Conservation (phyloP, 495 filamentous ascomycete species). For the Hypoxylon fuscum region DNA sequence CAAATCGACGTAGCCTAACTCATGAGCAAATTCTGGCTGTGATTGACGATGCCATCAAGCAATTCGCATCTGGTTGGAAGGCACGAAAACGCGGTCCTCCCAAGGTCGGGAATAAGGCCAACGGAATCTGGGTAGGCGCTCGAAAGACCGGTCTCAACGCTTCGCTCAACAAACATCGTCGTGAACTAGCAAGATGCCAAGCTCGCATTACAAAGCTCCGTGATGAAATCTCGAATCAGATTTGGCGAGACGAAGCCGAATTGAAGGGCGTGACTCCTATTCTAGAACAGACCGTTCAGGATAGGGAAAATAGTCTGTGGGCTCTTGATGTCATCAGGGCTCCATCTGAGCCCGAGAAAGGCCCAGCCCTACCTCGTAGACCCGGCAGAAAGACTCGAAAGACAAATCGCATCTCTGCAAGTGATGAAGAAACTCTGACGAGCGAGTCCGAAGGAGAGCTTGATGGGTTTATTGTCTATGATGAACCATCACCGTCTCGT, state of each 20-base stretch:
- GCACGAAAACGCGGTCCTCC: slow-evolving; percentile 62
- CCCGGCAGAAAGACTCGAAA: slow-evolving; percentile 32
- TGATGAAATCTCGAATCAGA: slow-evolving; percentile 57
- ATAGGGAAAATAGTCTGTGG: slow-evolving; percentile 64
- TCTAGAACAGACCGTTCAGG: slow-evolving; percentile 69
- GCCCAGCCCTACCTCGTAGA: slow-evolving; percentile 41
- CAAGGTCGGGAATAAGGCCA: slow-evolving; percentile 62
- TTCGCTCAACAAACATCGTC: slow-evolving; percentile 32
- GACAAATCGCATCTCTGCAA: slow-evolving; percentile 23
- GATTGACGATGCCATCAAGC: slow-evolving; percentile 63
- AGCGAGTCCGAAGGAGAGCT: slow-evolving; percentile 59
- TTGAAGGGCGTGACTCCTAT: slow-evolving; percentile 62
- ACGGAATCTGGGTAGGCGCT: slow-evolving; percentile 67
- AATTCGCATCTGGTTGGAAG: slow-evolving; percentile 67
- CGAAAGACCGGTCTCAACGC: slow-evolving; percentile 39
- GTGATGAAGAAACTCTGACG: slow-evolving; percentile 56
- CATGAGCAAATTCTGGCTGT: slow-evolving; percentile 57
- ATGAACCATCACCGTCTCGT: slow-evolving; percentile 21
- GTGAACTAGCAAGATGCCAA: slow-evolving; percentile 43
- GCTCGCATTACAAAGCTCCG: slow-evolving; percentile 60
- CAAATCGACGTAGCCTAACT: slow-evolving; percentile 42
- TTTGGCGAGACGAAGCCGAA: slow-evolving; percentile 58
- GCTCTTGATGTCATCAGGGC: slow-evolving; percentile 61
- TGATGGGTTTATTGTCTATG: slow-evolving; percentile 52
- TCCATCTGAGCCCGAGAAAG: slow-evolving; percentile 59